phyloP scores from a whole-genome alignment of 208 protist species.

The Blastocrithidia nonstop region DNA sequence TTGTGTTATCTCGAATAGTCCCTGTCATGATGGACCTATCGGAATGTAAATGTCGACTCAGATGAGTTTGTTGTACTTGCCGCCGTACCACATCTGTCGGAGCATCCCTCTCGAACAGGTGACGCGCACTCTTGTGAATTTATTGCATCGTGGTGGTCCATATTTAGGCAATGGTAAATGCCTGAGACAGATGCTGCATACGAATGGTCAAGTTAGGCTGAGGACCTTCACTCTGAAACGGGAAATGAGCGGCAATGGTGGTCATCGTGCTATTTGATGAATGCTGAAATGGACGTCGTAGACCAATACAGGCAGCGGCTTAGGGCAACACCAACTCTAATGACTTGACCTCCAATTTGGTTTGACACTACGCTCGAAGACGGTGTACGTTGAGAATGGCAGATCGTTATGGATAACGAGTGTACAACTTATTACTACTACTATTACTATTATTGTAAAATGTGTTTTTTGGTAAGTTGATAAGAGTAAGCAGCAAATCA shows the following conservation, averaged over 20 bases:
- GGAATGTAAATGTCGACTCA: too few relatives aligned
- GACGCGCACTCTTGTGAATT: neutral
- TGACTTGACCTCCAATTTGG: slow-evolving; percentile 77
- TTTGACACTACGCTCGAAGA: slow-evolving; percentile 64
- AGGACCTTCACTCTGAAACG: slow-evolving; percentile 25
- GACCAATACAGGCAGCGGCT: slow-evolving; percentile 22
- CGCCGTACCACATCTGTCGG: too few relatives aligned
- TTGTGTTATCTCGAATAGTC: too few relatives aligned
- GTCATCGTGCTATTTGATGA: neutral
- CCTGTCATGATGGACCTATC: too few relatives aligned
- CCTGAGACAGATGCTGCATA: slow-evolving; percentile 50
- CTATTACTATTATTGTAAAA: neutral
- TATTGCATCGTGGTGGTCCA: slow-evolving; percentile 25
- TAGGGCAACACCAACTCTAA: slow-evolving; percentile 58
- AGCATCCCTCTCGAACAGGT: too few relatives aligned
- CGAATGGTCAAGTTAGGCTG: slow-evolving; percentile 49
- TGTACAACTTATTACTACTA: neutral
- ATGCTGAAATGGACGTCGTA: slow-evolving; percentile 10
- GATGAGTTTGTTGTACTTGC: too few relatives aligned
- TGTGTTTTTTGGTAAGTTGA: neutral
- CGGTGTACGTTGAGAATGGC: slow-evolving; percentile 27
- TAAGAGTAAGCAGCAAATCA: slow-evolving; percentile 30
- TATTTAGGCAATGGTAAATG: slow-evolving; percentile 43
- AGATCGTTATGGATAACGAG: slow-evolving; percentile 12
- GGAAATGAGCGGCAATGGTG: slow-evolving; percentile 24